A percentile compares a stretch with the other conserved stretches of the same genome.
Evolutionary conservation across 2,329 filamentous ascomycete genomes (phyloP).

Genomic region (Botrytis pseudocinerea): DNA sequence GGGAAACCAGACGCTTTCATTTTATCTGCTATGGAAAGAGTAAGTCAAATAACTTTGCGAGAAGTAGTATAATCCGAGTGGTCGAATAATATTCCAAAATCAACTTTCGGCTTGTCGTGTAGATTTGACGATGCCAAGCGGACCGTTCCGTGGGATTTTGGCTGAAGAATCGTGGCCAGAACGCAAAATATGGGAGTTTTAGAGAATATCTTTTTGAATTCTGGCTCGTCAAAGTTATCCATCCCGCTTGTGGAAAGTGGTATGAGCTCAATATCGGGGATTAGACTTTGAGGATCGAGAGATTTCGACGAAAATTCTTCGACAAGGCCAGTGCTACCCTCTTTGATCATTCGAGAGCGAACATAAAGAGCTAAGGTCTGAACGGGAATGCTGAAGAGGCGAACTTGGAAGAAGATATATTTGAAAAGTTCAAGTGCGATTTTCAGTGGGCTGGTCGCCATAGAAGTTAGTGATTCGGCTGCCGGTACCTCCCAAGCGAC

Average conservation of each 20-base stretch:
- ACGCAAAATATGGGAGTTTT: conserved; percentile 22
- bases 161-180: conserved; percentile 16
- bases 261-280: conserved; percentile 26
- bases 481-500: conserved; percentile 23
- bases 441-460: conserved; percentile 11
- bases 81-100: conserved; percentile 25
- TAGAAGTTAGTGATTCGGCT: conserved; percentile 11
- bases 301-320: neutral
- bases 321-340: neutral
- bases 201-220: conserved; percentile 12
- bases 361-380: conserved; percentile 18
- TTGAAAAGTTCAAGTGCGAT: conserved; percentile 18
- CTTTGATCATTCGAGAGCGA: conserved; percentile 10
- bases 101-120: conserved; percentile 22
- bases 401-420: conserved; percentile 19
- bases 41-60: conserved; percentile 20
- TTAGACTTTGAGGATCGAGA: neutral
- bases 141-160: conserved; percentile 23
- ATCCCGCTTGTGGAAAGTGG: conserved; percentile 18
- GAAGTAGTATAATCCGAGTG: conserved; percentile 11
- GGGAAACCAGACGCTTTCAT: conserved; percentile 22
- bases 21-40: conserved; percentile 16
- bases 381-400: conserved; percentile 21
- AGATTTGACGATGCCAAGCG: conserved; percentile 22
- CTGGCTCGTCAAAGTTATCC: conserved; percentile 21